Conservation (phyloP, 2,329 filamentous ascomycete genomes). For the Cladosporium sp. region DNA sequence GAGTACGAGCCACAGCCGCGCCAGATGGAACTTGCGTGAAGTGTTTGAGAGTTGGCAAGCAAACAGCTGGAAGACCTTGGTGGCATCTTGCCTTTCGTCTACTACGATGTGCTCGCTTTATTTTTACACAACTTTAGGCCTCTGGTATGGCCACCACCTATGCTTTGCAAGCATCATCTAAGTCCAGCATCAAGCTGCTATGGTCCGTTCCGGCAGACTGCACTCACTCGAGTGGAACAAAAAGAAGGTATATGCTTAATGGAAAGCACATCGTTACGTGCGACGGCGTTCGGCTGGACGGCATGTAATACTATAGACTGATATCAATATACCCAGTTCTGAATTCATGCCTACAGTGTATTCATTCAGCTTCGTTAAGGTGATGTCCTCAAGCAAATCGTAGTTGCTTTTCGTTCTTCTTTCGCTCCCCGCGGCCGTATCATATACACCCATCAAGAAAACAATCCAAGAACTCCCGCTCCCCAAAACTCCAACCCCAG, state of each 20-base stretch:
- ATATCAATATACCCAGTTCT: conserved; percentile 11
- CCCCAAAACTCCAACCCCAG: not conserved
- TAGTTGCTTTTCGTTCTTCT: not conserved
- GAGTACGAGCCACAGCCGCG: conserved; percentile 66
- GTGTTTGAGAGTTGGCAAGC: not conserved
- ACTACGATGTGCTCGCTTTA: not conserved
- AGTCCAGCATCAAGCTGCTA: not conserved
- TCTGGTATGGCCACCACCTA: not conserved
- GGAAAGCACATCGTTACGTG: not conserved
- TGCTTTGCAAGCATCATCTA: not conserved
- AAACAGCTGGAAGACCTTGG: not conserved
- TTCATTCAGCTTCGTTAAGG: not conserved
- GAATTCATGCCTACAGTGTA: not conserved
- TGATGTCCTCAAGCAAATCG: not conserved
- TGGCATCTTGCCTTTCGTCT: not conserved
- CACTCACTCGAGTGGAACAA: not conserved
- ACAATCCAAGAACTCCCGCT: not conserved
- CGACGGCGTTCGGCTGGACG: conserved; percentile 3
- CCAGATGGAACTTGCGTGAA: conserved; percentile 38
- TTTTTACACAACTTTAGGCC: not conserved
- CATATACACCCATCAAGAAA: not conserved
- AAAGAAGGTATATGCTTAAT: not conserved
- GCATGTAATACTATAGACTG: conserved; percentile 15
- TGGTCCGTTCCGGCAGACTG: not conserved
- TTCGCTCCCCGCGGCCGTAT: not conserved